phyloP scores from a whole-genome alignment of 441 rosid genomes.

The Melastoma candidum region DNA sequence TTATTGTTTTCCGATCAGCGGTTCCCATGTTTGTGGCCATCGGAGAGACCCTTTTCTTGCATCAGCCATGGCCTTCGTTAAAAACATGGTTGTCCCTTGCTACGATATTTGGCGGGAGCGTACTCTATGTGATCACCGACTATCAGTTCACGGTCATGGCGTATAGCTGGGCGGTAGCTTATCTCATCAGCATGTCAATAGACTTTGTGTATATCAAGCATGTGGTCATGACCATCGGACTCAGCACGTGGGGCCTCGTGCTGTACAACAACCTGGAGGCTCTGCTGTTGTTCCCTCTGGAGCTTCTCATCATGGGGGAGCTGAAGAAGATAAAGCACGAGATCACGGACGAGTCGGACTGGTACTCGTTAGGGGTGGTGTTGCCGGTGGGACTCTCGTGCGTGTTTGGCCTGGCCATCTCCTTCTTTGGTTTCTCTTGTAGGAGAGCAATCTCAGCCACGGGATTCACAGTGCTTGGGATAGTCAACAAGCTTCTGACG shows the following conservation, averaged over 20 bases:
- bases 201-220: constrained; percentile 97
- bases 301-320: constrained; percentile 92
- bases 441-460: constrained; percentile 90
- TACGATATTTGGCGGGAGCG: constrained; percentile 82
- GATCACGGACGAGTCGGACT: constrained; percentile 50
- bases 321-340: constrained; percentile 82
- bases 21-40: constrained; percentile 91
- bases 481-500: constrained; percentile 82
- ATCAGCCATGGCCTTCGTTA: constrained; percentile 76
- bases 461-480: constrained; percentile 92
- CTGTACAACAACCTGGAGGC: constrained; percentile 95
- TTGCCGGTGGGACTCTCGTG: constrained; percentile 78
- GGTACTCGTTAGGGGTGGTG: constrained; percentile 60
- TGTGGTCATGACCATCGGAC: constrained; percentile 90
- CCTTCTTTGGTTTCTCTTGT: constrained; percentile 98
- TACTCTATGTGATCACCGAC: constrained; percentile 78
- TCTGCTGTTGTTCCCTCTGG: constrained; percentile 74
- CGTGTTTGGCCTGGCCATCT: constrained; percentile 74
- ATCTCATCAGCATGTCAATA: constrained; percentile 77
- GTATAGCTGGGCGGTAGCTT: constrained; percentile 85
- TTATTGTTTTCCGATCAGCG: constrained; percentile 46
- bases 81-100: constrained; percentile 72
- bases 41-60: constrained; percentile 81
- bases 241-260: constrained; percentile 93
- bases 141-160: constrained; percentile 82